These are phyloP conservation scores for Amorphotheca resinae DNA, from an alignment of 495 filamentous ascomycete species.

Conservation along the genomic window DNA sequence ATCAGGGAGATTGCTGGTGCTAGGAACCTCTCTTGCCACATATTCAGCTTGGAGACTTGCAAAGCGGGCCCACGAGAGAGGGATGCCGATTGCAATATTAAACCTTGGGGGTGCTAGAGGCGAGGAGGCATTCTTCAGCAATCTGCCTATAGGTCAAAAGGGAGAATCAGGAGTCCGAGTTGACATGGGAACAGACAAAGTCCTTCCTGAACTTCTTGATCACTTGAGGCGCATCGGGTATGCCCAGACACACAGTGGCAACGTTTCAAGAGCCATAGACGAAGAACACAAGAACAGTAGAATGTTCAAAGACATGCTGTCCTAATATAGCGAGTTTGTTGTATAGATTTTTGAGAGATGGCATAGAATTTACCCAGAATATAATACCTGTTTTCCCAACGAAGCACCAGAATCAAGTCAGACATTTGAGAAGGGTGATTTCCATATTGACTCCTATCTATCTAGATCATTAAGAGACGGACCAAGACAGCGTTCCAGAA, in stretches of 20 bases:
- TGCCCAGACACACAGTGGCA: background rate
- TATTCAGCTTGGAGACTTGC: constrained; percentile 90
- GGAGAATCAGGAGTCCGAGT: constrained; percentile 38
- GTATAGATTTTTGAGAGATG: constrained; percentile 14
- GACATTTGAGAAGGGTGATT: too few relatives aligned
- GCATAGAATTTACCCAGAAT: too few relatives aligned
- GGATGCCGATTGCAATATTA: constrained; percentile 74
- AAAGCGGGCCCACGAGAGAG: constrained; percentile 65
- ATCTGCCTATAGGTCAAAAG: constrained; percentile 31
- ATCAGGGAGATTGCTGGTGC: constrained; percentile 58
- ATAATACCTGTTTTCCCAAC: too few relatives aligned
- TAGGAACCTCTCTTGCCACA: constrained; percentile 85
- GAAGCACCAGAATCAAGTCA: too few relatives aligned
- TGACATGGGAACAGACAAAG: constrained; percentile 39
- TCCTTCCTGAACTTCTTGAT: constrained; percentile 42
- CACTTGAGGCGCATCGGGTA: constrained; percentile 21
- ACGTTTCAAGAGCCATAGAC: background rate
- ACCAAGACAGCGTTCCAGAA: too few relatives aligned
- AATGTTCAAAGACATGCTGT: constrained; percentile 40
- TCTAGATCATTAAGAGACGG: too few relatives aligned
- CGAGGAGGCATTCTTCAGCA: constrained; percentile 54
- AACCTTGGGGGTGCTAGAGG: constrained; percentile 77
- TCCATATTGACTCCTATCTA: too few relatives aligned
- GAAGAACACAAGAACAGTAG: constrained; percentile 16
- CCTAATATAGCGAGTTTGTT: constrained; percentile 20